Evolutionary conservation across 352 stramenopile genomes (phyloP), one percentile per base, ranked within the genome.

Genomic region (Pythium sukuiense): DNA sequence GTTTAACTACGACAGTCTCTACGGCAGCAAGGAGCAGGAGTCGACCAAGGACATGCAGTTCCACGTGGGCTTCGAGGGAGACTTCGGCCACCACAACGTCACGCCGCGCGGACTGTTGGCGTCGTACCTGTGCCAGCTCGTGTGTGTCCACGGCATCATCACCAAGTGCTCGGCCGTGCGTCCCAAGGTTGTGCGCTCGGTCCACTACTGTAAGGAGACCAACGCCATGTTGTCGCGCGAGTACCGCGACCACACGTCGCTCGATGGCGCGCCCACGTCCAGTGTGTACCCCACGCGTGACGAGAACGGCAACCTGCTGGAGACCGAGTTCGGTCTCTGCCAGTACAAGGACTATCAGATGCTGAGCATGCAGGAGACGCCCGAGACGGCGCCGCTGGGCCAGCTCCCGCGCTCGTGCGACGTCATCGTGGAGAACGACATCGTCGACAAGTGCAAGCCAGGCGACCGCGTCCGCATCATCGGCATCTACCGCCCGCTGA

Each of bases 341-440:
- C 82, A 94, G 65, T 99, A 99, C 85, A 99, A 99, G 71, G 97
- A 99, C 73, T 97, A 99, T 74, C 98, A 99, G 84, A 81, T 93
- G 63, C 72, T 96, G 54, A 94, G 77, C 65, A 95, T 96, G 76
- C 86, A 95, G 72, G 88, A 95, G 59, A 90, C 82, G 0, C 83
- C 85, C 12, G 98, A 99, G 83, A 92, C 92, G 6, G 97, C 97
- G 6, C 98, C 97, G 11, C 98, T 89, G 72, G 98, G 87, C 56
- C 97, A 99, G 74, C 77, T 99, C 12, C 98, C 98, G 11, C 85
- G 98, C 6, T 98, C 91, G 0, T 97, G 99, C 14, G 98, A 99
- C 57, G 85, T 99, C 35, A 94, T 99, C 60, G 77, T 99, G 2
- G 97, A 99, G 73, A 91, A 99, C 70, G 98, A 99, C 67, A 83